phyloP scores from a whole-genome alignment of 805 yeast genomes.

The Candida insectalens region DNA sequence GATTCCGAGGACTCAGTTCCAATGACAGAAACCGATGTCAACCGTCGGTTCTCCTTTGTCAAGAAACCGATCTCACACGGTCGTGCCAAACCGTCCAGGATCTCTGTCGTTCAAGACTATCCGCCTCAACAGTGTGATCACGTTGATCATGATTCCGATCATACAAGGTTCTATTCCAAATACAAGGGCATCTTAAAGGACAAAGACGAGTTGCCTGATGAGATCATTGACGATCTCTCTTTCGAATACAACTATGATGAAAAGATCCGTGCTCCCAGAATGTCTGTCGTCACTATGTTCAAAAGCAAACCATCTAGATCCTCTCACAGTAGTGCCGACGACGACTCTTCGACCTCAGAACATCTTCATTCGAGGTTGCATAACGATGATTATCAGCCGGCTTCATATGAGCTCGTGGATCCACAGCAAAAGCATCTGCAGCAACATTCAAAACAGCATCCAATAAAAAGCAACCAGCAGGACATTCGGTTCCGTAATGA shows the following conservation, averaged over 20 bases:
- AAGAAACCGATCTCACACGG: conserved; percentile 17
- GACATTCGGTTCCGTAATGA: background rate
- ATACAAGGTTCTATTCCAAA: conserved; percentile 19
- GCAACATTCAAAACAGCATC: too few relatives aligned
- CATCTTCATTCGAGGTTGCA: background rate
- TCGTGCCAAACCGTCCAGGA: conserved; percentile 13
- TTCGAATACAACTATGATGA: conserved; percentile 38
- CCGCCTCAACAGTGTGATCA: conserved; percentile 23
- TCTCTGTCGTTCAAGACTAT: conserved; percentile 17
- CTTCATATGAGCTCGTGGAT: conserved; percentile 34
- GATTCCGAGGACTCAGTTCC: too few relatives aligned
- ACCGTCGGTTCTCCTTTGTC: conserved; percentile 19
- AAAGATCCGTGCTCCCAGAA: conserved; percentile 45
- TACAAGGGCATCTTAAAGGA: conserved; percentile 22
- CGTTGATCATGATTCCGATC: conserved; percentile 21
- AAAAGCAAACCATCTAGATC: conserved; percentile 3
- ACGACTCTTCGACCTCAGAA: background rate
- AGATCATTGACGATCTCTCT: conserved; percentile 16
- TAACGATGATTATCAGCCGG: conserved; percentile 34
- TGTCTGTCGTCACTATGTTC: conserved; percentile 26
- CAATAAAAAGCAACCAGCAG: background rate
- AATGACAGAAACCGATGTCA: too few relatives aligned
- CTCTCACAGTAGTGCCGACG: background rate
- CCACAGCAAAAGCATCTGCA: conserved; percentile 27
- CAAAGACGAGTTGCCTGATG: conserved; percentile 21